Conservation (phyloP, 495 filamentous ascomycete genomes). For the Halenospora varia region DNA sequence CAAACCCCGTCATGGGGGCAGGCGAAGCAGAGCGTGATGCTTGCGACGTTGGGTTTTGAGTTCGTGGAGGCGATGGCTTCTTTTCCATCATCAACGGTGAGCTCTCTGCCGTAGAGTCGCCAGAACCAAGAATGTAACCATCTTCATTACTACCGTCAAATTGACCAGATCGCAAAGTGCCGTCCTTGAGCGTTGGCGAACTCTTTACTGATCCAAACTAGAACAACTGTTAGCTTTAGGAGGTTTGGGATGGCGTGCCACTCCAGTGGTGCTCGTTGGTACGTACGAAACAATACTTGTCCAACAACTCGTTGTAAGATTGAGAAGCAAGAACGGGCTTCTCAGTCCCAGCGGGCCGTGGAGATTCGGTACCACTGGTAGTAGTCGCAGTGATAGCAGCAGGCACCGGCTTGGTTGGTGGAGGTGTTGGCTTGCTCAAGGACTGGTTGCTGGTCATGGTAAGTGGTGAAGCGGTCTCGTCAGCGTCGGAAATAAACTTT, state of each 20-base stretch:
- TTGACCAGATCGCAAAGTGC: constrained; percentile 22
- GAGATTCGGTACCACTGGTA: constrained; percentile 31
- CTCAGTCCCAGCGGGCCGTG: constrained; percentile 39
- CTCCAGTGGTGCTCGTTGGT: constrained; percentile 29
- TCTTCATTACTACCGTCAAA: constrained; percentile 24
- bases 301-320: constrained; percentile 88
- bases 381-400: constrained; percentile 19
- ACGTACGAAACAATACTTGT: constrained; percentile 99
- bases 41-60: constrained; percentile 10
- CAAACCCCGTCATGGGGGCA: constrained; percentile 28
- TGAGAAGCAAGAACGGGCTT: constrained; percentile 74
- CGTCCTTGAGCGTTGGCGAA: constrained; percentile 26
- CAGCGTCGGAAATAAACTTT: constrained; percentile 26
- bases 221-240: constrained; percentile 19
- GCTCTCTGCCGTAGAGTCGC: constrained; percentile 11
- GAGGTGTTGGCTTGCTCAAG: constrained; percentile 4
- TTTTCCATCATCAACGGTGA: constrained; percentile 23
- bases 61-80: constrained; percentile 19
- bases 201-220: constrained; percentile 28
- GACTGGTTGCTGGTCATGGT: constrained; percentile 11
- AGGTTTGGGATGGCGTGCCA: constrained; percentile 1
- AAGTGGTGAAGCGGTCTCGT: constrained; percentile 16
- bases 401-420: constrained; percentile 3
- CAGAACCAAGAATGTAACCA: constrained; percentile 21
- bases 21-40: constrained; percentile 24